Evolutionary conservation across 2,329 filamentous ascomycete genomes (phyloP).

Genomic region (Diplodia sapinea): DNA sequence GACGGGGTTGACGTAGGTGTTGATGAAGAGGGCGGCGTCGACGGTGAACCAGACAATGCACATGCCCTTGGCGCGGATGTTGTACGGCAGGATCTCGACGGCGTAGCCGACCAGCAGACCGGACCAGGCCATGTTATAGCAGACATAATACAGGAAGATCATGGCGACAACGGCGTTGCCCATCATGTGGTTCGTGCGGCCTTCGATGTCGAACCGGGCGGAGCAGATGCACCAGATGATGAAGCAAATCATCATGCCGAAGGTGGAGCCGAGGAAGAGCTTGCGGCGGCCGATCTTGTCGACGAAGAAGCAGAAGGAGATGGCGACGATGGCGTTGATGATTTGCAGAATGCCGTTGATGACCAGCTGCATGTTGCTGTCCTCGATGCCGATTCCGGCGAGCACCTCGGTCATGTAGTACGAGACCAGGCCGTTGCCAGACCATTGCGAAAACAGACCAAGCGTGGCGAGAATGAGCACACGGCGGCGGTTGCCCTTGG

Average conservation of each 20-base stretch:
- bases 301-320: constrained; percentile 61
- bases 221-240: constrained; percentile 48
- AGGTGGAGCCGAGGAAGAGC: constrained; percentile 57
- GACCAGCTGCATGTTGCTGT: constrained; percentile 46
- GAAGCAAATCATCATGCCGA: constrained; percentile 45
- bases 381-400: constrained; percentile 64
- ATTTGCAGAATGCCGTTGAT: constrained; percentile 64
- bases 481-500: constrained; percentile 68
- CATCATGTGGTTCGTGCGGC: constrained; percentile 22
- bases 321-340: constrained; percentile 64
- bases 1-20: constrained; percentile 67
- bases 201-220: constrained; percentile 48
- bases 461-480: constrained; percentile 67
- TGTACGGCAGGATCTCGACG: constrained; percentile 57
- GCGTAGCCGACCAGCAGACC: constrained; percentile 62
- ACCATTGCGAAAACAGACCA: constrained; percentile 71
- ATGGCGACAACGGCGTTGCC: constrained; percentile 57
- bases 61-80: constrained; percentile 57
- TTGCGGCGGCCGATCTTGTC: constrained; percentile 63
- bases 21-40: constrained; percentile 66
- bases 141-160: constrained; percentile 58
- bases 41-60: constrained; percentile 67
- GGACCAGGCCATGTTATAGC: constrained; percentile 64
- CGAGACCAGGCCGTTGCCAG: constrained; percentile 69
- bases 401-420: constrained; percentile 71